Conservation (phyloP, 352 stramenopile species). For the Peronosclerospora sorghi region DNA sequence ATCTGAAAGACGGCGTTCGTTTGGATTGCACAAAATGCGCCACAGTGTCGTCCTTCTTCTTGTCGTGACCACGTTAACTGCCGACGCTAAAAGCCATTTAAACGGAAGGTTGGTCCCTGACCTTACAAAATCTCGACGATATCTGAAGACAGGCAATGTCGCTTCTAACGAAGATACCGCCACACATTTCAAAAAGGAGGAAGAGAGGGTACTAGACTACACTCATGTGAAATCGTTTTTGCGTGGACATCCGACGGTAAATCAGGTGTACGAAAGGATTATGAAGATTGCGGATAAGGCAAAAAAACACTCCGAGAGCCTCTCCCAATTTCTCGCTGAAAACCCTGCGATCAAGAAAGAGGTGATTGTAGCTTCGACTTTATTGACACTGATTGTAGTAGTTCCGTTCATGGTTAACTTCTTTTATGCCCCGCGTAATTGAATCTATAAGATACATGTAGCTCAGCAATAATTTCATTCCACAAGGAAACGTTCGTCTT, state of each 20-base stretch:
- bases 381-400: constrained; percentile 6
- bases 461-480: too few species aligned
- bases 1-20: too few species aligned
- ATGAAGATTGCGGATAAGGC: background rate
- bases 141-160: constrained; percentile 2
- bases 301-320: background rate
- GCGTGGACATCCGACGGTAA: background rate
- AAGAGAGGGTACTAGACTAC: constrained; percentile 1
- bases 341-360: constrained; percentile 17
- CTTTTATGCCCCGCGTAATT: constrained; percentile 6
- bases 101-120: background rate
- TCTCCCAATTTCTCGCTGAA: constrained; percentile 7
- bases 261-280: background rate
- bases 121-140: background rate
- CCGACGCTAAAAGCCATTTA: background rate
- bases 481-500: too few species aligned
- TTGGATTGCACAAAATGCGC: background rate
- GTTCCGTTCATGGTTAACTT: constrained; percentile 5
- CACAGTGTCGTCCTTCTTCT: background rate
- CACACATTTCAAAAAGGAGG: background rate
- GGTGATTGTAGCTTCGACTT: constrained; percentile 5
- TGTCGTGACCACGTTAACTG: background rate
- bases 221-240: background rate
- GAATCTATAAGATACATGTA: too few species aligned
- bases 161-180: background rate